Evolutionary conservation across 2,329 filamentous ascomycete genomes (phyloP), one percentile per base, ranked within the genome.

Genomic region (Blumeriella jaapii): DNA sequence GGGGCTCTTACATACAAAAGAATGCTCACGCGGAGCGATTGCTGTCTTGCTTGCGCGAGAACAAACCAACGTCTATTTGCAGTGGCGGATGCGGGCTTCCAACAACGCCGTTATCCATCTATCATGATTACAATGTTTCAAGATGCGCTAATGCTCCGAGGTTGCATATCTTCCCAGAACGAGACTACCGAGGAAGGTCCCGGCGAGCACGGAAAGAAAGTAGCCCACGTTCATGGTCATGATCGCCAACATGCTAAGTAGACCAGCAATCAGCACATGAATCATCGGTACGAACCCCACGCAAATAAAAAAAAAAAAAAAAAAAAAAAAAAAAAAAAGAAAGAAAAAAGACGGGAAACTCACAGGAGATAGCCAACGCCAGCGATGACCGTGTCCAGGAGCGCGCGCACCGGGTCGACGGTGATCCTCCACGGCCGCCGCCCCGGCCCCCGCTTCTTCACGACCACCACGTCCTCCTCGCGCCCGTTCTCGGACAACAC

Each of bases 151-250:
- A 16, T 51, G 48, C 31, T 48, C 41, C 22, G 30, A 39, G 7
- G 34, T 19, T 18, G 36, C 40, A 31, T 55, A 57, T 30, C 54
- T 44, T 16, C 55, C 54, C n/a, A 56, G 32, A 10, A 44, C 44
- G 6, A 96, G 61, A 56, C 91, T 91, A 15, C 89, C 89, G n/a
- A 93, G 55, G 53, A 96, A 95, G 2, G 81, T 71, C 10, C 80
- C 80, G 4, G 66, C 78, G 8, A 93, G 67, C n/a, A 87, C 69
- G 0, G 82, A 86, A 36, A 85, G 59, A 56, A 89, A 89, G 56
- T 91, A 91, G 9, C 83, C 84, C 11, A 89, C 71, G 50, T 91
- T 91, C 64, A 84, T 74, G 1, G 82, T 87, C 84, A 91, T 94
- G 54, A 93, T 81, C 10, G 82, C 83, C 61, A 94, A 63, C 86